Evolutionary conservation across 768 basidiomycete genomes (phyloP), one percentile per base, ranked within the genome.

Genomic region (Mycena galopus): DNA sequence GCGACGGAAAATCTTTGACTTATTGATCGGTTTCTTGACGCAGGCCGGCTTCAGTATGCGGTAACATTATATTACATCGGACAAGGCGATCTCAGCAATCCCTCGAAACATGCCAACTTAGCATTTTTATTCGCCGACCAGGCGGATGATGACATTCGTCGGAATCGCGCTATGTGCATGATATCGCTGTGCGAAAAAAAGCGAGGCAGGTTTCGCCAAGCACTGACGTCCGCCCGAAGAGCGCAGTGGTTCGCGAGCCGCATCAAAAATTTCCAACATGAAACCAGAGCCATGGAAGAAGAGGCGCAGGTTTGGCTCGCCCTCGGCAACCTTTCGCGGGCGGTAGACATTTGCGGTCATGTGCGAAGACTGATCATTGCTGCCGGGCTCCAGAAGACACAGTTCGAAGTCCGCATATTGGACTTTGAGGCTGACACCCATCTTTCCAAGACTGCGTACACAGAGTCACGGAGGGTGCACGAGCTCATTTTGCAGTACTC

Each of bases 291-390:
- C 11, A 19, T 62, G 50, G 27, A 55, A 27, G 67, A 61, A 25
- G 60, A 62, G 25, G 67, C 67, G 1, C 0, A 3, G 1, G 16
- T 44, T 5, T 50, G 27, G 35, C 17, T 69, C 21, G 50, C 5
- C 0, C 37, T 69, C 0, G 60, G 67, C 12, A 27, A 69, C 67
- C 56, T 61, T 44, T 29, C 67, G 19, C 50, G n/a, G 16, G 67
- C 35, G 3, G 53, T 23, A 0, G 50, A 56, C 5, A 53, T 62
- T 25, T 62, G 50, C 11, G 6, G 25, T 25, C 33, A 11, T 0
- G n/a, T 33, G n/a, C 39, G 44, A 11, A 42, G 50, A 27, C 47
- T 61, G 25, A 27, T 39, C 14, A 33, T 58, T 9, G 66, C 66
- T 17, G 19, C 29, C 14, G 66, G 66, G 10, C 32, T 58, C 11